Evolutionary conservation across 2,329 filamentous ascomycete species (phyloP).

Genomic region (Fusarium secorum): DNA sequence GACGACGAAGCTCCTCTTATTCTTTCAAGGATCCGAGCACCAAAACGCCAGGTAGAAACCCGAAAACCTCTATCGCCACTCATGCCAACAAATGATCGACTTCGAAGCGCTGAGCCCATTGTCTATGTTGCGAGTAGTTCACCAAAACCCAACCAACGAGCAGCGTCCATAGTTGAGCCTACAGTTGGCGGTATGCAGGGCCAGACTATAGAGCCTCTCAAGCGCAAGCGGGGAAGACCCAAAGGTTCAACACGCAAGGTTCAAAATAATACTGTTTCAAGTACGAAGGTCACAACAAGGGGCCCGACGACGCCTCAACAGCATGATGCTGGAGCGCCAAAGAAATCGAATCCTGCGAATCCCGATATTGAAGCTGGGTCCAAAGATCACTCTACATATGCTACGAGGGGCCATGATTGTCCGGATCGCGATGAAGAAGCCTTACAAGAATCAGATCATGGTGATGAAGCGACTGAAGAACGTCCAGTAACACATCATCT

Average conservation of each 20-base stretch:
- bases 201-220: neutral
- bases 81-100: neutral
- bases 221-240: slow-evolving; percentile 36
- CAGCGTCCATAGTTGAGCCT: neutral
- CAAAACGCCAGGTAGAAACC: neutral
- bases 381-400: neutral
- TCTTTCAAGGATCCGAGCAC: slow-evolving; percentile 16
- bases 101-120: neutral
- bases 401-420: neutral
- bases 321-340: slow-evolving; percentile 8
- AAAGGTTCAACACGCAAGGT: slow-evolving; percentile 6
- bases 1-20: slow-evolving; percentile 49
- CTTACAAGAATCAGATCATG: neutral
- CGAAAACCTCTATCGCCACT: neutral
- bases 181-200: neutral
- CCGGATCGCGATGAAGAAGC: neutral
- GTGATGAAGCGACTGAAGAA: neutral
- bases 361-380: neutral
- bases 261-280: neutral
- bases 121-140: neutral
- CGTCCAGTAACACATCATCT: neutral
- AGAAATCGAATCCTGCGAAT: neutral
- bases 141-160: neutral
- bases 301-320: neutral
- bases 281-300: neutral